Evolutionary conservation across 257 asterid species (phyloP), one percentile per base, ranked within the genome.

Genomic region (Solanum gracilifrons): DNA sequence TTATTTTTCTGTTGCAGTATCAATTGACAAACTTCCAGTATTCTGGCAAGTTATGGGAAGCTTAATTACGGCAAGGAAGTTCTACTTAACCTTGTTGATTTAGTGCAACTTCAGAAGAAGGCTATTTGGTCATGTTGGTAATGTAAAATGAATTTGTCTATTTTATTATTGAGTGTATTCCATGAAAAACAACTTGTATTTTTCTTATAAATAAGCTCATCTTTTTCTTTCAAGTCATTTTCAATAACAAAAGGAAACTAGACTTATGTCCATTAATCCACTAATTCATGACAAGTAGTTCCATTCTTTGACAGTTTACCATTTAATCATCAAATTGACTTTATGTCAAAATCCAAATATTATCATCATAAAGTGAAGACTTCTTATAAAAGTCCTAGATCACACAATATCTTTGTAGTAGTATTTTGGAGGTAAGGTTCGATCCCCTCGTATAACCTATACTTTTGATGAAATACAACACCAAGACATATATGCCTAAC

Each of bases 1-100:
- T 9, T 37, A 5, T 68, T 90, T 27, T 90, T 58, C 68, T 48
- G 41, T 9, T 31, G 88, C 92, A 91, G 93, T 79, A 87, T 82
- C 92, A 89, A 36, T 88, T 71, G 33, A 5, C 83, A 6, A 48
- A 82, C 85, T 82, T 48, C 31, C 85, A 48, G 69, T 80, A 15
- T 80, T 9, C 66, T 43, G 85, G 27, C 27, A 80, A 80, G 66
- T 10, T 82, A 20, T 82, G 85, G 85, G 85, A 82, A 82, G 46
- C 12, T 31, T 82, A 74, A 36, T 36, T 74, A 82, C 43, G 85
- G 39, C 43, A 80, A 80, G 69, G 85, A 80, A 16, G 15, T 48
- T 79, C 64, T 37, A 15, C 21, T 36, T 71, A 31, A 51, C 13
- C 39, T 82, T 51, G 39, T 48, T 82, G 43, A 31, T 82, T 48